Percentiles rank a stretch among this genome's conserved stretches.
Conservation (phyloP, 768 basidiomycete species). For the Psilocybe cyanescens region DNA sequence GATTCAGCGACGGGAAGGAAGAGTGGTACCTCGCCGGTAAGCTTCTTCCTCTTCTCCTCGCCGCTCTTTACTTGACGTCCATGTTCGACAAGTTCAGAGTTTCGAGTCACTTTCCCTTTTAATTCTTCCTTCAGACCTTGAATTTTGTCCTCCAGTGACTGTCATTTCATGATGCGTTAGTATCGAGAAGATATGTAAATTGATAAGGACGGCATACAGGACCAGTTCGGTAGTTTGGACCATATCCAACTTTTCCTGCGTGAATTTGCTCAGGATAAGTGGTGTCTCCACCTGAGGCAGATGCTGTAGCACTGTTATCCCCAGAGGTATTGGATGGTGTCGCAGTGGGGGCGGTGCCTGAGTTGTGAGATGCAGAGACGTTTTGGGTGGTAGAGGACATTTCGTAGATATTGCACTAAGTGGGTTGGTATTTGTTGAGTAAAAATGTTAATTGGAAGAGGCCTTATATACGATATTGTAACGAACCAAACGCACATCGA, state of each 20-base stretch:
- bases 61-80: slow-evolving; percentile 28
- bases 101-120: slow-evolving; percentile 28
- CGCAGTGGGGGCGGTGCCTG: slow-evolving; percentile 2
- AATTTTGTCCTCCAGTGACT: slow-evolving; percentile 31
- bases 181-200: background rate
- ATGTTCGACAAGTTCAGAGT: slow-evolving; percentile 29
- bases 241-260: slow-evolving; percentile 47
- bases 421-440: background rate
- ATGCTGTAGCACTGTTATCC: background rate
- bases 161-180: background rate
- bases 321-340: slow-evolving; percentile 7
- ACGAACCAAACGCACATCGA: background rate
- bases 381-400: slow-evolving; percentile 11
- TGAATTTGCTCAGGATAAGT: slow-evolving; percentile 46
- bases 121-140: slow-evolving; percentile 30
- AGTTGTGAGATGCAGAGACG: slow-evolving; percentile 8
- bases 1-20: background rate
- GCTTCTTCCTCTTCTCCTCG: slow-evolving; percentile 27
- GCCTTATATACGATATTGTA: background rate
- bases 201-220: slow-evolving; percentile 31
- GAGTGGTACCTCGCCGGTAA: slow-evolving; percentile 26
- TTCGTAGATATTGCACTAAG: background rate
- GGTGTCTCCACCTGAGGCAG: background rate
- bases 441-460: background rate
- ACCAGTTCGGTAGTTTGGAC: slow-evolving; percentile 39